Evolutionary conservation across 768 basidiomycete species (phyloP).

Genomic region (Tricholoma saponaceum): DNA sequence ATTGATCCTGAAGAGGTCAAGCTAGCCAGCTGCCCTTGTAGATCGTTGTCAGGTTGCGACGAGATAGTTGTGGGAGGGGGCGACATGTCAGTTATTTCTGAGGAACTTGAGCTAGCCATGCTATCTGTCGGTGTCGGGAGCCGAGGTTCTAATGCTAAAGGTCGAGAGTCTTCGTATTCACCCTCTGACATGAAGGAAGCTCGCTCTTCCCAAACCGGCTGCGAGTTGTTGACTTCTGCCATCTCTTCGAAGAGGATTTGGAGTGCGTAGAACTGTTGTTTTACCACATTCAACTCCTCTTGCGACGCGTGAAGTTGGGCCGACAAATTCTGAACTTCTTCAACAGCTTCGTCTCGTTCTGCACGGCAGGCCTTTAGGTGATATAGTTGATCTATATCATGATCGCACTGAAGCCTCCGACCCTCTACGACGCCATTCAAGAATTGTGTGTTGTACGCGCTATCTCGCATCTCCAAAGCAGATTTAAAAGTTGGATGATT

Average conservation of each 20-base stretch:
- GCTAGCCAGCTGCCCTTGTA: background rate
- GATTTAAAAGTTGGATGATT: constrained; percentile 8
- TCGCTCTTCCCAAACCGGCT: background rate
- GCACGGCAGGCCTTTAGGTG: constrained; percentile 12
- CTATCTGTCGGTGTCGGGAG: background rate
- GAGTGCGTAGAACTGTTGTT: constrained; percentile 20
- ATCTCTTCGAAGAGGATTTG: constrained; percentile 7
- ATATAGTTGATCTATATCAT: constrained; percentile 5
- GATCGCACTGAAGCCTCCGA: constrained; percentile 3
- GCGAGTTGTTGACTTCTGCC: background rate
- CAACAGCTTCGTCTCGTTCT: constrained; percentile 19
- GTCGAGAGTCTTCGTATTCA: background rate
- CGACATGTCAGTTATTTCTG: background rate
- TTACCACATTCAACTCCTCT: constrained; percentile 14
- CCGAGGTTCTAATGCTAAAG: background rate
- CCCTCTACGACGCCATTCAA: constrained; percentile 14
- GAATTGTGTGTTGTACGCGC: constrained; percentile 8
- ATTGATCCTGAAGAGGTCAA: background rate
- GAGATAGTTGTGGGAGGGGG: background rate
- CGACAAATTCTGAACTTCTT: constrained; percentile 4
- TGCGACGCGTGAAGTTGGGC: constrained; percentile 11
- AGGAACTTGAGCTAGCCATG: background rate
- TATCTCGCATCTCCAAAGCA: constrained; percentile 11
- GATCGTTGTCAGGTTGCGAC: background rate
- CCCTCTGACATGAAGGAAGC: background rate